Conservation (phyloP, 2,329 filamentous ascomycete genomes). For the Laburnicola sp. region DNA sequence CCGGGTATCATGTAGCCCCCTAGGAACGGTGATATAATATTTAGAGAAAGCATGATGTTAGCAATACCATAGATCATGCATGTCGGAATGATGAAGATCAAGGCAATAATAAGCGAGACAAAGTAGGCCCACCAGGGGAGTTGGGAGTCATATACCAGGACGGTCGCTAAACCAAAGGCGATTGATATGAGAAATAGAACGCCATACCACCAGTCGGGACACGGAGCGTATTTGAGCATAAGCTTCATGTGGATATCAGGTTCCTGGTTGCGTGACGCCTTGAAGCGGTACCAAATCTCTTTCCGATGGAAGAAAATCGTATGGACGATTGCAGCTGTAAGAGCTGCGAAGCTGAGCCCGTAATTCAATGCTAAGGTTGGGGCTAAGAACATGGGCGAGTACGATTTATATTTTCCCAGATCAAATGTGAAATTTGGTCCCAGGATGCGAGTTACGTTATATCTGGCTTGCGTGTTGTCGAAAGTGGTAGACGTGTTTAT, state of each 20-base stretch:
- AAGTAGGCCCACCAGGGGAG: constrained; percentile 44
- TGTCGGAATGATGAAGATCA: constrained; percentile 63
- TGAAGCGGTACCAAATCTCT: constrained; percentile 46
- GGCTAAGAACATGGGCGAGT: constrained; percentile 45
- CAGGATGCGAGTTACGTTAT: constrained; percentile 41
- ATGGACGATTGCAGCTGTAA: constrained; percentile 43
- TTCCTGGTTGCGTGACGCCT: constrained; percentile 30
- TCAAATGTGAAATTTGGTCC: constrained; percentile 38
- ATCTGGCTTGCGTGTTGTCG: constrained; percentile 40
- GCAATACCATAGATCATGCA: constrained; percentile 60
- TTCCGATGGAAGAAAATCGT: constrained; percentile 41
- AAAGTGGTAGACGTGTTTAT: constrained; percentile 40
- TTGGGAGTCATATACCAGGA: constrained; percentile 43
- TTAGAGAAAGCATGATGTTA: constrained; percentile 24
- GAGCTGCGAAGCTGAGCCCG: constrained; percentile 43
- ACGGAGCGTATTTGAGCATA: constrained; percentile 37
- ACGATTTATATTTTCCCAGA: constrained; percentile 34
- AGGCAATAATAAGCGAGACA: constrained; percentile 46
- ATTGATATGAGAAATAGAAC: constrained; percentile 58
- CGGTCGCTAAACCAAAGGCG: constrained; percentile 32
- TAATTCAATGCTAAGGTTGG: constrained; percentile 46
- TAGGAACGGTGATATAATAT: constrained; percentile 42
- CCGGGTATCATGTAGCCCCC: constrained; percentile 56
- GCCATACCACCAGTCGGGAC: constrained; percentile 49
- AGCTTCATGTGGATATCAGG: constrained; percentile 41